phyloP scores from a whole-genome alignment of 352 stramenopile species.

The Globisporangium recalcitrans region DNA sequence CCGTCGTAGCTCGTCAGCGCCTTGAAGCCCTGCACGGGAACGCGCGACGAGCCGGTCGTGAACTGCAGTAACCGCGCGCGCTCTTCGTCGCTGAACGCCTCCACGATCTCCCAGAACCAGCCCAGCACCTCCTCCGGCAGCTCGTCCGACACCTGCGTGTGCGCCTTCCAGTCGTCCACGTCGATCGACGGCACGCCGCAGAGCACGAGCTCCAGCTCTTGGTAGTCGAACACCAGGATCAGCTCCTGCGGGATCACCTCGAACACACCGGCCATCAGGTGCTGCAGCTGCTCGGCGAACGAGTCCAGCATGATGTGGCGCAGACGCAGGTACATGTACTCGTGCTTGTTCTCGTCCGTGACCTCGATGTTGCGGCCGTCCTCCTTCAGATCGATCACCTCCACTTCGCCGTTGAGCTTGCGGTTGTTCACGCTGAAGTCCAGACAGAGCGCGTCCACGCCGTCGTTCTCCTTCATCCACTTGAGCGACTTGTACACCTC shows the following conservation, averaged over 20 bases:
- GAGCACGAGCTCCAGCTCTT: constrained; percentile 79
- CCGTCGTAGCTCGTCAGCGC: constrained; percentile 56
- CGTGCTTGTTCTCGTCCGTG: constrained; percentile 97
- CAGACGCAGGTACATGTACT: constrained; percentile 94
- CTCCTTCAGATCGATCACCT: constrained; percentile 81
- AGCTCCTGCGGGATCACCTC: constrained; percentile 93
- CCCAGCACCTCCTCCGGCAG: constrained; percentile 59
- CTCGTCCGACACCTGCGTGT: constrained; percentile 87
- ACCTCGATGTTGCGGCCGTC: constrained; percentile 78
- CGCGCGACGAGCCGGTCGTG: constrained; percentile 48
- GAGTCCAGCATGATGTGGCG: constrained; percentile 95
- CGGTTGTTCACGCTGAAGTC: constrained; percentile 83
- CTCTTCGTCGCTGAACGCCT: constrained; percentile 50
- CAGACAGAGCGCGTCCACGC: constrained; percentile 65
- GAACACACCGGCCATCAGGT: constrained; percentile 92
- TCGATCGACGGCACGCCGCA: constrained; percentile 80
- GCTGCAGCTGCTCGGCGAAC: constrained; percentile 92
- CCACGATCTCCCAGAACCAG: constrained; percentile 73
- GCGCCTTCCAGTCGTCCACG: constrained; percentile 75
- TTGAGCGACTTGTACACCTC: constrained; percentile 81
- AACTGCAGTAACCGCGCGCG: constrained; percentile 49
- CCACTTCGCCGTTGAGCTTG: constrained; percentile 67
- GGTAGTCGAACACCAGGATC: constrained; percentile 80
- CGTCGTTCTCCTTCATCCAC: constrained; percentile 83
- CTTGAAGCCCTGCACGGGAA: constrained; percentile 65